phyloP scores from a whole-genome alignment of 306 rosid genomes.

The Sechiopsis laciniata region DNA sequence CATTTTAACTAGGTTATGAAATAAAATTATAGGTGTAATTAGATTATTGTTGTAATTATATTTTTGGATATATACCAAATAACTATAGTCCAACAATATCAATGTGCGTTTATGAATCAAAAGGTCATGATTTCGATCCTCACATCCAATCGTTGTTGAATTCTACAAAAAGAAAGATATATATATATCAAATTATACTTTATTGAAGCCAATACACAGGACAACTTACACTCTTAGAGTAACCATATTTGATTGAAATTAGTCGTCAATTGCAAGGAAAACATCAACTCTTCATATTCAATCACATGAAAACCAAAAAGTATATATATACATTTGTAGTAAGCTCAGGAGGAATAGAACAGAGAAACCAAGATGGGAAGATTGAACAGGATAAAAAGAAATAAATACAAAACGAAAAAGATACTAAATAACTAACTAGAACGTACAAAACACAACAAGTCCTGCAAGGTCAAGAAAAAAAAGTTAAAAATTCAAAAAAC shows the following conservation, averaged over 20 bases:
- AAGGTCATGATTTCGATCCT: no score
- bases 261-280: neutral
- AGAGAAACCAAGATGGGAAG: neutral
- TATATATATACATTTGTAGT: no score
- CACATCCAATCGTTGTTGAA: no score
- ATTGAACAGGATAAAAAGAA: neutral
- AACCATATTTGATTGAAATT: neutral
- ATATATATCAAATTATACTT: neutral
- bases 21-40: no score
- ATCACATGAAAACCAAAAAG: no score
- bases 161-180: neutral
- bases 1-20: neutral
- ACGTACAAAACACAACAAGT: neutral
- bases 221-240: neutral
- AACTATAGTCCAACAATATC: no score
- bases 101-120: no score
- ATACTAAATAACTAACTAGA: no score
- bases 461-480: constrained; percentile 24
- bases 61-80: no score
- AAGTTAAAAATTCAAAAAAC: neutral
- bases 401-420: no score
- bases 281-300: neutral
- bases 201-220: neutral
- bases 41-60: no score
- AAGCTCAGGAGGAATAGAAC: constrained; percentile 16